Conservation (phyloP, 495 filamentous ascomycete genomes). For the Aspergillus ellipticus region DNA sequence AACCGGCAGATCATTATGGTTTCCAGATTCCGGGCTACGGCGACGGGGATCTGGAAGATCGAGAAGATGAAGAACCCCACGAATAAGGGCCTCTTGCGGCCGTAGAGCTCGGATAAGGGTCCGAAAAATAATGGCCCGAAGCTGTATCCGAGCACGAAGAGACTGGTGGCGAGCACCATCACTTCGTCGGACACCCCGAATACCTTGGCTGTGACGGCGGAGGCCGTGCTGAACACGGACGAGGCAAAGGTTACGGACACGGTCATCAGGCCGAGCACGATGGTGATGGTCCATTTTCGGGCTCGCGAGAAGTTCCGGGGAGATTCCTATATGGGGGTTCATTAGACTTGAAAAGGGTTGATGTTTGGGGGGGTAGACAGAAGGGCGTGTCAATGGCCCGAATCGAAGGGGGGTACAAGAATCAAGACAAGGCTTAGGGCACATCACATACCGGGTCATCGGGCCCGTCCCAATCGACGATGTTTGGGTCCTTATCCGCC, state of each 20-base stretch:
- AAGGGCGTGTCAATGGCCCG: too few species aligned
- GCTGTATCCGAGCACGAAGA: constrained; percentile 46
- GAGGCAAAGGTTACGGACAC: constrained; percentile 41
- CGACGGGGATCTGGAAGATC: constrained; percentile 55
- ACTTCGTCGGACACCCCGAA: constrained; percentile 43
- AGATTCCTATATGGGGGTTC: background rate
- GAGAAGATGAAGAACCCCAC: constrained; percentile 46
- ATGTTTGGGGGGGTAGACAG: too few species aligned
- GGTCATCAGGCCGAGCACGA: background rate
- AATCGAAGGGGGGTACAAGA: too few species aligned
- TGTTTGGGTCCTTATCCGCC: background rate
- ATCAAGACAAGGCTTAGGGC: background rate
- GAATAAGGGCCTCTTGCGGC: constrained; percentile 54
- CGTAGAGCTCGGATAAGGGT: constrained; percentile 74
- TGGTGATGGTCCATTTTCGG: background rate
- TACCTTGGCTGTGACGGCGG: constrained; percentile 25
- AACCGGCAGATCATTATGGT: constrained; percentile 56
- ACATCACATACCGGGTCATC: background rate
- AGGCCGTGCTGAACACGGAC: constrained; percentile 42
- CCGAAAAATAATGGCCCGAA: constrained; percentile 49
- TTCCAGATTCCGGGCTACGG: constrained; percentile 49
- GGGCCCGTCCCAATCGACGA: background rate
- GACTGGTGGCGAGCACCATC: constrained; percentile 41
- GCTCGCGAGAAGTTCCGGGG: background rate
- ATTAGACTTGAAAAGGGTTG: too few species aligned